Conservation (phyloP, 2,329 filamentous ascomycete species). For the Lomentospora prolificans region DNA sequence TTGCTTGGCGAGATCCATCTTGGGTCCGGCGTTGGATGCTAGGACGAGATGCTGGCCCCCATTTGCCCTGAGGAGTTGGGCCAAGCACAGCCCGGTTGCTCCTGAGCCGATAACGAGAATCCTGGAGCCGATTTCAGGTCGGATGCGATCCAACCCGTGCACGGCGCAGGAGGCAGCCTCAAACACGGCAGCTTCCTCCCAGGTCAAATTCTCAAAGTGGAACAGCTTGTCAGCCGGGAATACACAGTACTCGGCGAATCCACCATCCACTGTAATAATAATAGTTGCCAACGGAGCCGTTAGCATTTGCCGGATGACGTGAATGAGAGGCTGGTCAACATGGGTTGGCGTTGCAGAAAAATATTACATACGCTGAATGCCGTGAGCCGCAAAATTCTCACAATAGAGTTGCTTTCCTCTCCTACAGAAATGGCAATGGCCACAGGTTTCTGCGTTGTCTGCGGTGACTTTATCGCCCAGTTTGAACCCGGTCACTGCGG, state of each 20-base stretch:
- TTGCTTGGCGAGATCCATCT: conserved; percentile 58
- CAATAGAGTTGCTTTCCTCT: conserved; percentile 59
- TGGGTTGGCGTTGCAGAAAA: conserved; percentile 7
- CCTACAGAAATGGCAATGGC: conserved; percentile 64
- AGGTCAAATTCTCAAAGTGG: conserved; percentile 54
- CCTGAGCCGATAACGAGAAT: conserved; percentile 59
- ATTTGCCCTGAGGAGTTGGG: conserved; percentile 53
- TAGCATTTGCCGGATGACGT: conserved; percentile 28
- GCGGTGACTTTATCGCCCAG: conserved; percentile 56
- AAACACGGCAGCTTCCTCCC: conserved; percentile 60
- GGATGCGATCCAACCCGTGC: conserved; percentile 60
- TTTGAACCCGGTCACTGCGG: conserved; percentile 48
- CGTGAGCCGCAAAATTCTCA: conserved; percentile 36
- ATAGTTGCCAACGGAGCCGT: no score
- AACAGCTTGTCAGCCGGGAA: conserved; percentile 48
- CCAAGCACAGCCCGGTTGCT: conserved; percentile 54
- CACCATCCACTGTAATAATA: conserved; percentile 58
- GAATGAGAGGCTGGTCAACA: background rate
- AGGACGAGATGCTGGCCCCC: conserved; percentile 62
- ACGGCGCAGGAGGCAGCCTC: conserved; percentile 64
- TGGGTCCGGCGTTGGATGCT: conserved; percentile 57
- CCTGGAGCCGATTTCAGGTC: conserved; percentile 53
- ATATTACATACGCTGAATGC: background rate
- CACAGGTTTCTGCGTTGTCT: conserved; percentile 58
- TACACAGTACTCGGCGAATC: conserved; percentile 60